A percentile compares a stretch with the other conserved stretches of the same genome.
Conservation (phyloP, 768 basidiomycete species). For the Tulasnella sp. region DNA sequence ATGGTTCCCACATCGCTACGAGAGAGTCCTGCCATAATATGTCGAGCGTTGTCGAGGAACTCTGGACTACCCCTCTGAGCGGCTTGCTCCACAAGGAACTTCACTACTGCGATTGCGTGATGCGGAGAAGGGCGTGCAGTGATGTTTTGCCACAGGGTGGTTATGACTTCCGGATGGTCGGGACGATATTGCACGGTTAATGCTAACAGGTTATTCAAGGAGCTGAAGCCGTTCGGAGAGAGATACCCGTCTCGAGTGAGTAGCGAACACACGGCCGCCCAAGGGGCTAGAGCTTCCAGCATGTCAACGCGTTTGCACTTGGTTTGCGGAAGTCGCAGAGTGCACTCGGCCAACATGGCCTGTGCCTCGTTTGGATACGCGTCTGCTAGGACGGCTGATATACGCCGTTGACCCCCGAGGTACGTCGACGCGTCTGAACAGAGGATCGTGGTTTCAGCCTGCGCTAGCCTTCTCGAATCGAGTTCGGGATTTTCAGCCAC, state of each 20-base stretch:
- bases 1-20: constrained; percentile 60
- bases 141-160: constrained; percentile 66
- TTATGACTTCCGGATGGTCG: constrained; percentile 68
- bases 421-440: constrained; percentile 69
- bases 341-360: constrained; percentile 57
- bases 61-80: constrained; percentile 69
- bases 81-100: constrained; percentile 81
- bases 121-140: constrained; percentile 59
- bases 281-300: constrained; percentile 71
- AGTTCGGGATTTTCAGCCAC: constrained; percentile 55
- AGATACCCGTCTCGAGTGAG: constrained; percentile 46
- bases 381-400: constrained; percentile 68
- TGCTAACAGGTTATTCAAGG: constrained; percentile 73
- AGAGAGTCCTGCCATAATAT: constrained; percentile 74
- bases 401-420: constrained; percentile 64
- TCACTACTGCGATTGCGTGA: constrained; percentile 68
- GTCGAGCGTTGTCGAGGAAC: constrained; percentile 69
- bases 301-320: constrained; percentile 44
- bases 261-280: constrained; percentile 69
- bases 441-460: constrained; percentile 61
- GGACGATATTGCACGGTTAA: constrained; percentile 67
- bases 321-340: constrained; percentile 60
- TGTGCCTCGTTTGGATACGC: constrained; percentile 56
- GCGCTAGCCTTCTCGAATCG: constrained; percentile 42
- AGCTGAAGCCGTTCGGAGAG: constrained; percentile 48